Evolutionary conservation across 371 early-diverging fungal species (phyloP).

Genomic region (Mucor racemosus): DNA sequence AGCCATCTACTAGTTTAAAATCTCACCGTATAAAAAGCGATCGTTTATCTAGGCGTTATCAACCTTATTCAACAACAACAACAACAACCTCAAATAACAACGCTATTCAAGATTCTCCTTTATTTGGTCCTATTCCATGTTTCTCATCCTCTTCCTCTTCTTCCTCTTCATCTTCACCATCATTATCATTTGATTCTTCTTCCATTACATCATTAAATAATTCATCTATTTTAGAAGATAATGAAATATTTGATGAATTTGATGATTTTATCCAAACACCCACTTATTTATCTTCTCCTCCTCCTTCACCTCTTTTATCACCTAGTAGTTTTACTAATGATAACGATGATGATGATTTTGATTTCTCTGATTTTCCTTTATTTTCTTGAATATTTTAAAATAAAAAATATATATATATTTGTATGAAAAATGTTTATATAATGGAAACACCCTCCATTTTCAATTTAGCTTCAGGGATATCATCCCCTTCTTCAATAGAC

Average conservation of each 20-base stretch:
- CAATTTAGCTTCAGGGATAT: slow-evolving; percentile 10
- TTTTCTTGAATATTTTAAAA: slow-evolving; percentile 12
- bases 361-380: slow-evolving; percentile 24
- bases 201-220: slow-evolving; percentile 2
- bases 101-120: background rate
- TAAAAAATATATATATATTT: slow-evolving; percentile 3
- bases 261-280: slow-evolving; percentile 17
- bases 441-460: slow-evolving; percentile 14
- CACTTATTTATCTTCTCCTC: slow-evolving; percentile 19
- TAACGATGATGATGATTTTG: slow-evolving; percentile 17
- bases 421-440: background rate
- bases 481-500: slow-evolving; percentile 15
- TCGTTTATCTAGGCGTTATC: slow-evolving; percentile 13
- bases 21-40: background rate
- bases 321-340: slow-evolving; percentile 5
- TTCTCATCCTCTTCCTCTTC: background rate
- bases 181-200: background rate
- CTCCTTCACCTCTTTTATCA: slow-evolving; percentile 20
- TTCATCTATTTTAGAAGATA: slow-evolving; percentile 13
- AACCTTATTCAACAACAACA: slow-evolving; percentile 14
- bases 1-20: background rate
- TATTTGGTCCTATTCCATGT: slow-evolving; percentile 12
- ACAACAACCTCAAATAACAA: background rate
- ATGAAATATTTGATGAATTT: slow-evolving; percentile 24
- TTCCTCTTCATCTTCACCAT: background rate